Base-by-base conservation (phyloP, 805 yeast genomes). In the Candida easanensis region DNA sequence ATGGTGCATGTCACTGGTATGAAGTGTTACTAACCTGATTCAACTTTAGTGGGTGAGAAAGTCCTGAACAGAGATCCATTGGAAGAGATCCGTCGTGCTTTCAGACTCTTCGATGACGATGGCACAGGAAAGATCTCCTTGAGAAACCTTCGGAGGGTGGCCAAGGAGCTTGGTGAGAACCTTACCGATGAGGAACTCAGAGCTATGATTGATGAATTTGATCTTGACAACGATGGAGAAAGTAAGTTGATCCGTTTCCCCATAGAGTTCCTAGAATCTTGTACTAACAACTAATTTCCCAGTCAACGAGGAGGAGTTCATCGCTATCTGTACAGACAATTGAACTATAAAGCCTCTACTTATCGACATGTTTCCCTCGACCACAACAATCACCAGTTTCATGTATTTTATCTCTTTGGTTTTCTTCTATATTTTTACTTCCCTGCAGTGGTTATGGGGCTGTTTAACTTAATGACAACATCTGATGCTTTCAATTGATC, bases 121-220 rank as follows among this genome's bases (percentile, higher is more conserved):
- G 74, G 73, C 39, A 88, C 95, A 0, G 97, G 97, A 0, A 85
- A 83, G 60, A 89, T 90, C 50, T 79, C 85, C 43, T 69, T 91
- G 38, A 76, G 90, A 51, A 86, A 89, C 59, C 73, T 93, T 46
- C 79, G 95, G 62, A 76, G 93, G 48, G 96, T 91, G 2, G 93
- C 97, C 10, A 85, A 86, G 54, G 97, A 91, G 52, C 68, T 93
- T 45, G 97, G 97, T 3, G 99, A 93, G 63, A 86, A 84, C 54
- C 68, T 93, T 45, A 82, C 88, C 5, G 99, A 93, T 53, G 96
- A 88, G 46, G 99, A 93, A 59, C 70, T 93, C 39, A 76, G 86
- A 52, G 97, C 97, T 4, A 93, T 93, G 99, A 93, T 93, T 51
- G 96, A 90, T 49, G 98, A 91, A 63, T 93, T 93, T 60, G 99